Evolutionary conservation across 441 rosid genomes (phyloP), one percentile per base, ranked within the genome.

Genomic region (Croton setiger): DNA sequence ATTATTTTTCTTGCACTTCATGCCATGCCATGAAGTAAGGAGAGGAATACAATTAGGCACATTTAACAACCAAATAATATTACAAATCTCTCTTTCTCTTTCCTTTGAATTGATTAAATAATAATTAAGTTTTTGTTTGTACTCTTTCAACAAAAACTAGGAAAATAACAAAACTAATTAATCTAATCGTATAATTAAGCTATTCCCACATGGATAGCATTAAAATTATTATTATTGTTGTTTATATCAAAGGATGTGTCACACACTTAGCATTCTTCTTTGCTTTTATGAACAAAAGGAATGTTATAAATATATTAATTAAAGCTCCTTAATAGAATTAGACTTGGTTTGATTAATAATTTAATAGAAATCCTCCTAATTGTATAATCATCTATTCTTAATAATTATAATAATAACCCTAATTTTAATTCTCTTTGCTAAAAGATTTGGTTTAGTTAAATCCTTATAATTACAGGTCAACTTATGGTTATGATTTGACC

Each of bases 1-100:
- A 58, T 53, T 37, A 0, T 3, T 13, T 64, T 33, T 67, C 74
- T 84, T 72, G 75, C 70, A 70, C 76, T 79, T 56, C 63, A 54
- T 61, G 74, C 20, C 83, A 75, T 80, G 83, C 72, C 82, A 75
- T 69, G 75, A 75, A 78, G 59, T 63, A 67, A 60, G 78, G 82
- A 49, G 71, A 72, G 64, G 58, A 5, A 39, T 39, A 39, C 31
- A 27, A 27, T 27, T 60, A 12, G 41, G 59, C 45, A 37, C 71
- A 66, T 67, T 64, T 63, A 67, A 67, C 68, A 72, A 67, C 45
- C 66, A 37, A 56, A 13, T 37, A 21, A 4, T 5, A 15, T 15
- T 45, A 15, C 33, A 60, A 65, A 20, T 43, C 49, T 44, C 48
- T 44, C 31, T 27, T 27, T 27, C 31, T 27, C 31, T 27, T 27